Base-by-base conservation (phyloP, 2,329 filamentous ascomycete species). In the Onygenales sp. region DNA sequence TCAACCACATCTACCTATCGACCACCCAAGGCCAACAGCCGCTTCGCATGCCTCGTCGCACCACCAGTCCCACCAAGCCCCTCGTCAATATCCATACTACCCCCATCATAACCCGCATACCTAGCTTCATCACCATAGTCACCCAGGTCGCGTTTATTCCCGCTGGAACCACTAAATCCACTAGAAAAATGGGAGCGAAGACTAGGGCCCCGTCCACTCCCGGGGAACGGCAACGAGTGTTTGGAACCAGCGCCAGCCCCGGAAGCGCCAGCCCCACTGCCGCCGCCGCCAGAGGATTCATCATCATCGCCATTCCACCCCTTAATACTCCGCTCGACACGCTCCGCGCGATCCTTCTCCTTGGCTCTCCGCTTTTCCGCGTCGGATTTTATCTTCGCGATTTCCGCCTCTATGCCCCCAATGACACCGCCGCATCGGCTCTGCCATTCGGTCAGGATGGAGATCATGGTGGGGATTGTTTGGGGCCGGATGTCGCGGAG, bases 401-500 rank as follows among this genome's bases (percentile, higher is more conserved):
- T 87, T 67, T 95, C 86, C 1, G 75, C 73, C 58, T 95, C 89
- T 3, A 98, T 80, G 33, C 86, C 86, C 0, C 71, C 73, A 2
- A 96, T 81, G 1, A 89, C 88, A 3, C 76, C 72, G 5, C 82
- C 80, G 74, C 92, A 97, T 55, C 90, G 83, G n/a, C 71, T 74
- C 51, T 86, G 83, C 92, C 92, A 98, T 53, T 78, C 78, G 33
- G 78, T 76, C 9, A 98, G 78, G 10, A 84, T 80, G 2, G 72
- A 68, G 32, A 89, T 78, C 73, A 96, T 85, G 1, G 73, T 70
- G 0, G 83, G 80, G 10, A 95, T 78, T 53, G 84, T 82, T 54
- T 82, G 82, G 0, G 90, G 89, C 1, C 82, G 80, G 1, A 95
- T 81, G 67, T 98, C 93, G 17, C 93, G 89, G 1, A 96, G 81